Percentiles rank a stretch among this genome's conserved stretches.
Conservation (phyloP, 179 eudicot genomes). For the Patellifolia procumbens region DNA sequence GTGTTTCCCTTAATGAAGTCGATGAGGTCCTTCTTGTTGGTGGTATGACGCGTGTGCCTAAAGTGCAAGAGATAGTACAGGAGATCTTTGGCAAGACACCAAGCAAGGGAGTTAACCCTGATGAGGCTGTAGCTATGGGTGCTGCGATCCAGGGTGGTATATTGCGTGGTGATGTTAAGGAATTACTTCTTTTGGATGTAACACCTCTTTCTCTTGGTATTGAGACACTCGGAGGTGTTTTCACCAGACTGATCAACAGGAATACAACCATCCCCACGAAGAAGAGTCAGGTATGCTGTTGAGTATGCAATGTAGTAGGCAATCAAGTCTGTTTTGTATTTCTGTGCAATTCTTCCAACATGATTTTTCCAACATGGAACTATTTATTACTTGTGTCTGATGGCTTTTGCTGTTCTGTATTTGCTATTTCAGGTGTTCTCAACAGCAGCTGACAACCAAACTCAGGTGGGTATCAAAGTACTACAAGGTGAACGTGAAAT, state of each 20-base stretch:
- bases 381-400: neutral
- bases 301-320: too few relatives aligned
- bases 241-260: conserved; percentile 46
- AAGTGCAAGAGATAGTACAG: conserved; percentile 45
- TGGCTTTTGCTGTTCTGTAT: neutral
- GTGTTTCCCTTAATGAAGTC: conserved; percentile 37
- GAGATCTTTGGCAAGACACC: conserved; percentile 55
- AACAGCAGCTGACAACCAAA: conserved; percentile 90
- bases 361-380: too few relatives aligned
- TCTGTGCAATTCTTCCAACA: too few relatives aligned
- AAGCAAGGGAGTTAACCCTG: conserved; percentile 56
- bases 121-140: conserved; percentile 65
- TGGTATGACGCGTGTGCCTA: conserved; percentile 56
- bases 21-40: conserved; percentile 56
- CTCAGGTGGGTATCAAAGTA: conserved; percentile 86
- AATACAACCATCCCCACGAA: conserved; percentile 63
- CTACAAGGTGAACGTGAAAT: conserved; percentile 92
- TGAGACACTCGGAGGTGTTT: conserved; percentile 54
- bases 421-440: conserved; percentile 62
- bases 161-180: conserved; percentile 53
- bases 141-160: conserved; percentile 61
- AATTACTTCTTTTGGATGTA: conserved; percentile 59
- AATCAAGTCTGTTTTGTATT: too few relatives aligned
- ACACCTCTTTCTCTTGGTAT: conserved; percentile 57
- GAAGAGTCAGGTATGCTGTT: conserved; percentile 67